Percentiles rank a stretch among this genome's conserved stretches.
phyloP scores from a whole-genome alignment of 1,284 basidiomycete species.

The Papiliotrema laurentii region DNA sequence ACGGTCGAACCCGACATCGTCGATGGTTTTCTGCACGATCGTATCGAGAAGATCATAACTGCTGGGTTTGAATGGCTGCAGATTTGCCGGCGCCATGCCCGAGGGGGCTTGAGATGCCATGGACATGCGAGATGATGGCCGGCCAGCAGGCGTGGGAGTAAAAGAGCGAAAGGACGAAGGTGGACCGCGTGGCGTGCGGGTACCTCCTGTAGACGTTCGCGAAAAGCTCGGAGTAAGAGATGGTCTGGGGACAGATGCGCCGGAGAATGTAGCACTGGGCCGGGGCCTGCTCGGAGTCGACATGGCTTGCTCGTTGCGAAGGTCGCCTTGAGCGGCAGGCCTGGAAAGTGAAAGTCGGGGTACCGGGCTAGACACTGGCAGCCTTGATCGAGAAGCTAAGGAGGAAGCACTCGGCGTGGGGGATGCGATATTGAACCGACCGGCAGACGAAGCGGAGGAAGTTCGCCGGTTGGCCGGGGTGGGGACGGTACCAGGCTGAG shows the following conservation, averaged over 20 bases:
- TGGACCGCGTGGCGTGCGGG: constrained; percentile 15
- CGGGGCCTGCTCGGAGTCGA: constrained; percentile 13
- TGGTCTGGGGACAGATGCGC: constrained; percentile 2
- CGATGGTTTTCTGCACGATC: constrained; percentile 26
- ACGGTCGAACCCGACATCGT: constrained; percentile 20
- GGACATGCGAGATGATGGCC: constrained; percentile 29
- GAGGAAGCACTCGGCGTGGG: constrained; percentile 22
- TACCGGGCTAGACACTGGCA: constrained; percentile 16
- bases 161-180: constrained; percentile 34
- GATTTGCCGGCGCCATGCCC: constrained; percentile 3
- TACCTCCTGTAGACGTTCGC: constrained; percentile 2
- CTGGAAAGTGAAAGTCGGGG: background rate
- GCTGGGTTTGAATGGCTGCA: constrained; percentile 35
- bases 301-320: background rate
- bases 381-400: constrained; percentile 1
- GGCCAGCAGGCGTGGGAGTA: constrained; percentile 25
- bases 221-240: background rate
- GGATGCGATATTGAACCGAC: constrained; percentile 8
- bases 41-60: constrained; percentile 40
- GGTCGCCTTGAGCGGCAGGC: background rate
- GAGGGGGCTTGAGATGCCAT: constrained; percentile 12
- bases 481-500: constrained; percentile 6
- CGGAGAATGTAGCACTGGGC: background rate
- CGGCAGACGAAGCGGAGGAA: constrained; percentile 6
- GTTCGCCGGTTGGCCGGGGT: constrained; percentile 14